phyloP scores from a whole-genome alignment of 116 monocot genomes.

The Cymodocea nodosa region DNA sequence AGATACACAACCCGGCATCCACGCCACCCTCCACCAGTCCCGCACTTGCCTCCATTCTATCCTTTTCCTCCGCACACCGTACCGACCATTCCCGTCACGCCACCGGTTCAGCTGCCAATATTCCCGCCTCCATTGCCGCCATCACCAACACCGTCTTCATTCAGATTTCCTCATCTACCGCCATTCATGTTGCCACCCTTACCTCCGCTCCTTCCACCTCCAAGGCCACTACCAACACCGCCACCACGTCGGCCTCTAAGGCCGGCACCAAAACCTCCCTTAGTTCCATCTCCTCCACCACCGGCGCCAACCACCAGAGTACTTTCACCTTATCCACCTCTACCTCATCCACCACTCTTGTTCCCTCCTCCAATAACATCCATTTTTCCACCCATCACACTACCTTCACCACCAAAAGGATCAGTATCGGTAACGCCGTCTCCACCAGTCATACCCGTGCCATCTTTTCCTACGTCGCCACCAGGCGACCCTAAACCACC shows the following conservation, averaged over 20 bases:
- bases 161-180: neutral
- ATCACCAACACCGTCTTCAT: neutral
- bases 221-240: too few species aligned
- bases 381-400: neutral
- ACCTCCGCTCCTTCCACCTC: too few species aligned
- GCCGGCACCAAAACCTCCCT: neutral
- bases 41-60: neutral
- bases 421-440: neutral
- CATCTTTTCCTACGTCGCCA: too few species aligned
- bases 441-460: too few species aligned
- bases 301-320: too few species aligned
- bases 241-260: too few species aligned
- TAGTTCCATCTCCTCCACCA: slow-evolving; percentile 6
- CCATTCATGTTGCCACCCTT: neutral
- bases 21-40: too few species aligned
- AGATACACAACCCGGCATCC: too few species aligned
- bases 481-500: neutral
- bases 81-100: neutral
- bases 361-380: neutral
- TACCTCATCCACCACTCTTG: neutral
- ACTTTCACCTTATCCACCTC: neutral
- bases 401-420: neutral
- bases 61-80: neutral
- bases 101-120: neutral
- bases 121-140: neutral